Evolutionary conservation across 352 stramenopile species (phyloP).

Genomic region (Albugo candida): DNA sequence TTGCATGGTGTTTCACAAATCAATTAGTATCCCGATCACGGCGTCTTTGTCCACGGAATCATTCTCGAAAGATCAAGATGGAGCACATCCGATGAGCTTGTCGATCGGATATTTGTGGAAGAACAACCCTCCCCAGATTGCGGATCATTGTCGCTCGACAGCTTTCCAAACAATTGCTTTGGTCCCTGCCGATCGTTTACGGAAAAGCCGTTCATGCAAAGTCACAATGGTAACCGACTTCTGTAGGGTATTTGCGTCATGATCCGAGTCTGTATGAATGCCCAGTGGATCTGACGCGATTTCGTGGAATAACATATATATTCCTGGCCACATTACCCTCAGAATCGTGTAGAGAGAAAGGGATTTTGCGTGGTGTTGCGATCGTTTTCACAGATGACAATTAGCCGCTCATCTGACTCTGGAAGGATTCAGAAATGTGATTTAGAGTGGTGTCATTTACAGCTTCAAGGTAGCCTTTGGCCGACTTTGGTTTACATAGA

Average conservation of each 20-base stretch:
- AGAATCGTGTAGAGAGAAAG: slow-evolving; percentile 80
- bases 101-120: slow-evolving; percentile 75
- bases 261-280: slow-evolving; percentile 87
- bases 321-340: slow-evolving; percentile 91
- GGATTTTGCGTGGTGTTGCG: slow-evolving; percentile 85
- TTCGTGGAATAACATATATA: slow-evolving; percentile 90
- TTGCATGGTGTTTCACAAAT: slow-evolving; percentile 75
- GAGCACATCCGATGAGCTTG: slow-evolving; percentile 76
- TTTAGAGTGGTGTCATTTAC: not conserved
- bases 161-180: slow-evolving; percentile 92
- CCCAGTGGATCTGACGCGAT: slow-evolving; percentile 93
- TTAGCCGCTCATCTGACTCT: slow-evolving; percentile 19
- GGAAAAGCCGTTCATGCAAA: slow-evolving; percentile 90
- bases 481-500: no score
- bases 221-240: slow-evolving; percentile 84
- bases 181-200: slow-evolving; percentile 85
- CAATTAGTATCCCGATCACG: slow-evolving; percentile 73
- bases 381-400: slow-evolving; percentile 92
- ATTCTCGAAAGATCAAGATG: slow-evolving; percentile 92
- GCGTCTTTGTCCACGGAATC: slow-evolving; percentile 89
- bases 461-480: no score
- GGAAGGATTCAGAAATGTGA: no score
- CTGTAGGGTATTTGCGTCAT: slow-evolving; percentile 90
- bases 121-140: slow-evolving; percentile 64
- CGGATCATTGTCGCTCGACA: slow-evolving; percentile 81